Evolutionary conservation across 345 rosid genomes (phyloP).

Genomic region (Nephelium lappaceum): DNA sequence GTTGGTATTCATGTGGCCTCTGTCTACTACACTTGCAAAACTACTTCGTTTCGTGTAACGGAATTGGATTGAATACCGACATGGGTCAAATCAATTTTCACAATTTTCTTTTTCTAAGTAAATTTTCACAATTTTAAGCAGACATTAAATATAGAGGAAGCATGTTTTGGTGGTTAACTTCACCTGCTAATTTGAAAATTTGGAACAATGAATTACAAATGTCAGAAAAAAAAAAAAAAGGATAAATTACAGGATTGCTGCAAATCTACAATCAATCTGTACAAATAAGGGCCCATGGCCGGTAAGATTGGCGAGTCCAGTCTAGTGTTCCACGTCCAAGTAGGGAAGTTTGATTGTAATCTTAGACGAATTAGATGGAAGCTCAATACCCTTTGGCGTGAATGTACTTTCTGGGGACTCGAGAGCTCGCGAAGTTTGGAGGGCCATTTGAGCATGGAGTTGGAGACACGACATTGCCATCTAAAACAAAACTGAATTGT

Average conservation of each 20-base stretch:
- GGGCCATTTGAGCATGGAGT: constrained; percentile 89
- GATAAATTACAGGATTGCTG: background rate
- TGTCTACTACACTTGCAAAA: too few relatives aligned
- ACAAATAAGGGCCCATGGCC: constrained; percentile 5
- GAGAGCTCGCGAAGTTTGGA: constrained; percentile 83
- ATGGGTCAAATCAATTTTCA: too few relatives aligned
- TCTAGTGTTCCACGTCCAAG: constrained; percentile 37
- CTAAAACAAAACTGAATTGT: constrained; percentile 32
- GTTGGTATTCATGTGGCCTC: too few relatives aligned
- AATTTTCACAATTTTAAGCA: too few relatives aligned
- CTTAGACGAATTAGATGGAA: constrained; percentile 36
- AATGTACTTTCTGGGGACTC: constrained; percentile 50
- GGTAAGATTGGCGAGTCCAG: constrained; percentile 22
- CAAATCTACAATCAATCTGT: constrained; percentile 13
- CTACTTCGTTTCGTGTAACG: too few relatives aligned
- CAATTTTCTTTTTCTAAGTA: too few relatives aligned
- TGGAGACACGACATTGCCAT: constrained; percentile 93
- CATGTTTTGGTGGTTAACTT: too few relatives aligned
- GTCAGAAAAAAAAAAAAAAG: too few relatives aligned
- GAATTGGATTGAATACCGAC: too few relatives aligned
- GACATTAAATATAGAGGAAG: too few relatives aligned
- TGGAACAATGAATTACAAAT: too few relatives aligned
- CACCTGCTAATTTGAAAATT: too few relatives aligned
- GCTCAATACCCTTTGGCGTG: constrained; percentile 37
- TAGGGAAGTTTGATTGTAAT: constrained; percentile 56